Percentiles rank a stretch among this genome's conserved stretches.
These are phyloP conservation scores for Carex kokanica DNA, from an alignment of 176 grass and related monocot genomes.

Conservation along the genomic window DNA sequence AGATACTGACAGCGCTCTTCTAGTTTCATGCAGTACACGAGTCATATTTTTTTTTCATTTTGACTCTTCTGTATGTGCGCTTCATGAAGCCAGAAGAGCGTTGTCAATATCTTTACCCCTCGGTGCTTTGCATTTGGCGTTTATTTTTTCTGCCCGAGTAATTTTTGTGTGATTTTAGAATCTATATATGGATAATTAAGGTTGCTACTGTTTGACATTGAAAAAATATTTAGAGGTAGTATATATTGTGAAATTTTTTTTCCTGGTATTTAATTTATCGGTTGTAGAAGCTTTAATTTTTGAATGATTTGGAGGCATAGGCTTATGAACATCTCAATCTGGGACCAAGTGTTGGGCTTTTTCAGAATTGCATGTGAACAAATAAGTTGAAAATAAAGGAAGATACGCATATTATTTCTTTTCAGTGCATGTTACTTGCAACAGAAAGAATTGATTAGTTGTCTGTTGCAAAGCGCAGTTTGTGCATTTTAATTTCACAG, in stretches of 20 bases:
- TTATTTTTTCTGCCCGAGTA: not conserved
- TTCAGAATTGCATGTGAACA: slow-evolving; percentile 24
- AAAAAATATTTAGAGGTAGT: not conserved
- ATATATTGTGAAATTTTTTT: not conserved
- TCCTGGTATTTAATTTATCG: not conserved
- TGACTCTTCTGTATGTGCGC: too few species aligned
- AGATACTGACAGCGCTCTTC: too few species aligned
- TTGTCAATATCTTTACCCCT: not conserved
- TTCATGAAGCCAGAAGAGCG: too few species aligned
- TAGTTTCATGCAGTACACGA: too few species aligned
- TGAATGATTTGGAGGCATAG: not conserved
- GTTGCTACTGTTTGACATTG: not conserved
- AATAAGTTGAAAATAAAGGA: slow-evolving; percentile 29
- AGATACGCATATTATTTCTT: slow-evolving; percentile 31
- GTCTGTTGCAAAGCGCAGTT: slow-evolving; percentile 10
- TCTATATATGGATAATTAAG: not conserved
- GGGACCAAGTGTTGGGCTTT: slow-evolving; percentile 27
- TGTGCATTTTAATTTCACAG: slow-evolving; percentile 14
- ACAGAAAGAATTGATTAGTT: slow-evolving; percentile 31
- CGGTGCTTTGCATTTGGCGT: not conserved
- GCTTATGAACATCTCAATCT: slow-evolving; percentile 1
- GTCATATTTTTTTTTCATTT: not conserved
- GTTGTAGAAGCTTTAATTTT: not conserved
- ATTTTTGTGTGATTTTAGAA: not conserved
- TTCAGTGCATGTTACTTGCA: slow-evolving; percentile 30